These are phyloP conservation scores for Kodamaea kakaduensis DNA, from an alignment of 805 yeast species.

Conservation along the genomic window DNA sequence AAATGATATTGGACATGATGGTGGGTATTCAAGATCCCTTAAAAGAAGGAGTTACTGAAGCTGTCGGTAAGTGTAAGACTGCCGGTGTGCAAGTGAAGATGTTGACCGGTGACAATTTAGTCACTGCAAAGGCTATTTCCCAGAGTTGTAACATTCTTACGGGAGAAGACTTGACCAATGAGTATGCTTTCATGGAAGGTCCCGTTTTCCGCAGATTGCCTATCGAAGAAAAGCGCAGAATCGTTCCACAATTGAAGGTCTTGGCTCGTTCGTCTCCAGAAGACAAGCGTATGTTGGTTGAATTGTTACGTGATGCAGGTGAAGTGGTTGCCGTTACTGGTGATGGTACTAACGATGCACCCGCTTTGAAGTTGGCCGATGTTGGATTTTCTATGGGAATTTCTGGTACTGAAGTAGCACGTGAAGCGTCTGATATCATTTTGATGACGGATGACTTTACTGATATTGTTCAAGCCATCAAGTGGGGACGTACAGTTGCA, in stretches of 20 bases:
- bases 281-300: conserved; percentile 85
- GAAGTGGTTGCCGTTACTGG: conserved; percentile 99
- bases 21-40: conserved; percentile 96
- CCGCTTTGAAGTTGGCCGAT: conserved; percentile 93
- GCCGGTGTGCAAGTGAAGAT: conserved; percentile 96
- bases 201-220: conserved; percentile 75
- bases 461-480: conserved; percentile 92
- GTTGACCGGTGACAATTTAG: conserved; percentile 96
- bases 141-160: conserved; percentile 74
- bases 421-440: conserved; percentile 93
- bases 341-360: conserved; percentile 99
- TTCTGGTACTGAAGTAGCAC: conserved; percentile 96
- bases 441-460: conserved; percentile 92
- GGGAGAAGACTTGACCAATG: conserved; percentile 48
- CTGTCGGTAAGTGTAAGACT: conserved; percentile 76
- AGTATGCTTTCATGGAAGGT: conserved; percentile 81
- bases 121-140: conserved; percentile 91
- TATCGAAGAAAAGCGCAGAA: conserved; percentile 47
- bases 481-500: conserved; percentile 98
- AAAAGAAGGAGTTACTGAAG: conserved; percentile 83
- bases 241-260: conserved; percentile 76
- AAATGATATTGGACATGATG: conserved; percentile 59
- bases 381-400: conserved; percentile 99
- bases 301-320: conserved; percentile 69
- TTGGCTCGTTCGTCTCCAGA: conserved; percentile 95